Base-by-base conservation (phyloP, 345 rosid genomes). In the Eucalyptus regnans region DNA sequence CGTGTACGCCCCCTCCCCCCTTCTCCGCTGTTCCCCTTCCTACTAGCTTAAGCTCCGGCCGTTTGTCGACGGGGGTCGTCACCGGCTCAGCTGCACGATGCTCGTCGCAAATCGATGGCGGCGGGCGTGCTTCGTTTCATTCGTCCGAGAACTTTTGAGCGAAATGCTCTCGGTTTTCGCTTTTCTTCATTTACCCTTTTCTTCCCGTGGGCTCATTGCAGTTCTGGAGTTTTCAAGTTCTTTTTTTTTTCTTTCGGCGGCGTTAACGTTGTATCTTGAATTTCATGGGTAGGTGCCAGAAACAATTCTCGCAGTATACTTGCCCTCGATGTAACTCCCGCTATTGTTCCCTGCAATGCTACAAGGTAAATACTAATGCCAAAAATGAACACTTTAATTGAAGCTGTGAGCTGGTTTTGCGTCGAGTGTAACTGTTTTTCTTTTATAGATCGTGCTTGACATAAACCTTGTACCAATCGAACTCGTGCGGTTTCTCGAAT, bases 301-400 rank as follows among this genome's bases (percentile, higher is more conserved):
- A 96, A 91, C 99, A 98, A 87, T 98, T 97, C 90, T 94, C 99
- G 12, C 97, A 95, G 87, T 98, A 98, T 44, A 96, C 99, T 89
- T 96, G 99, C 87, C 99, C 99, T 54, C 95, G 99, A 88, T 98
- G 99, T 94, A 97, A 96, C 91, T 93, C 95, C 48, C 96, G 99
- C 2, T 97, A 98, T 90, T 97, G 99, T 84, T 96, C 99, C 13
- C 97, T 95, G 58, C 93, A 90, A 46, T 97, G 99, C 91, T 97
- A 96, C 91, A 94, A 93, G 95, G 94, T 94, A 71, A 23, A 6
- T 76, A 41, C 48, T 76, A 76, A 20, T 20, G 91, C 54, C 37
- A 5, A 62, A 23, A 54, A 44, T 76, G 48, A 15, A 20, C 43
- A 25, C 62, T 56, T 56, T 56, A 56, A 56, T 56, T 1, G 29